These are phyloP conservation scores for Luvunga scandens DNA, from an alignment of 345 rosid species.

Conservation along the genomic window DNA sequence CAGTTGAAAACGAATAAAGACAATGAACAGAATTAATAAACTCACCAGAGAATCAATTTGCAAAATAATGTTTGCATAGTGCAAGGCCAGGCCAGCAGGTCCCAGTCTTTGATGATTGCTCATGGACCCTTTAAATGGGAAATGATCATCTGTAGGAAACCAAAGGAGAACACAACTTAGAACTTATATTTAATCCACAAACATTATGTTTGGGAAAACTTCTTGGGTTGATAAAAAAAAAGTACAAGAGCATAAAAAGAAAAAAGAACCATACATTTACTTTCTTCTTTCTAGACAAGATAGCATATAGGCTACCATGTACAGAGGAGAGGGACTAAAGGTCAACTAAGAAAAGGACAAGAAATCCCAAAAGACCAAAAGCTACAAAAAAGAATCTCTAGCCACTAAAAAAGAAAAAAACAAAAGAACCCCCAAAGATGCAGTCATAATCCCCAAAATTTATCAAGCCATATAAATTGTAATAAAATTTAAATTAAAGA, in stretches of 20 bases:
- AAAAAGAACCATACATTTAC: background rate
- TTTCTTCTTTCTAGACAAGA: background rate
- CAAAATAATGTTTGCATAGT: constrained; percentile 71
- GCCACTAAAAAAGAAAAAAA: background rate
- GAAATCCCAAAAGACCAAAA: background rate
- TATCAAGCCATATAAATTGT: background rate
- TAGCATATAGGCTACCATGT: background rate
- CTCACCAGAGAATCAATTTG: constrained; percentile 87
- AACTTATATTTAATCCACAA: background rate
- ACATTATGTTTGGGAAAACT: background rate
- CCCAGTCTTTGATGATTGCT: constrained; percentile 57
- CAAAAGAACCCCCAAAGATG: too few relatives aligned
- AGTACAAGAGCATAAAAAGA: too few relatives aligned
- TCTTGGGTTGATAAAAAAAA: background rate
- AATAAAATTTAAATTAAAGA: background rate
- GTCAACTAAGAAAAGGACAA: background rate
- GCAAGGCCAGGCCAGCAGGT: constrained; percentile 80
- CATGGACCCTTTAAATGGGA: constrained; percentile 24
- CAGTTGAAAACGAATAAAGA: background rate
- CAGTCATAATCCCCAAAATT: background rate
- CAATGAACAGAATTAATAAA: constrained; percentile 15
- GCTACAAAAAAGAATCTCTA: background rate
- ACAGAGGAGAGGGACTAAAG: too few relatives aligned
- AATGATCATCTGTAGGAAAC: constrained; percentile 26
- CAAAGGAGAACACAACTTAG: background rate